Conservation (phyloP, 2,329 filamentous ascomycete genomes). For the Raffaelea ambrosiae region DNA sequence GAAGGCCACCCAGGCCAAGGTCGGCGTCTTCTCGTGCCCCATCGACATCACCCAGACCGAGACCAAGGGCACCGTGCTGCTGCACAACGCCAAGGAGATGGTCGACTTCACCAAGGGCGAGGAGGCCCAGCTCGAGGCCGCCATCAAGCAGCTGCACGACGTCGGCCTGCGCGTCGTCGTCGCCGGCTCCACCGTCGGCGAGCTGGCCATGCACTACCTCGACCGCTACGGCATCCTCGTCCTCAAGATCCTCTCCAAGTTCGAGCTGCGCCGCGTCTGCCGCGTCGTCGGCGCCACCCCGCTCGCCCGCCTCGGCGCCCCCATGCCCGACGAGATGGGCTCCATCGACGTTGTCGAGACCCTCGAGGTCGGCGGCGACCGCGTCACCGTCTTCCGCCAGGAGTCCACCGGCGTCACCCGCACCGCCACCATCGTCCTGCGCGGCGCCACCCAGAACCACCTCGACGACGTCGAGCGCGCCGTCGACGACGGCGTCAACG, state of each 20-base stretch:
- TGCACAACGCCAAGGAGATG: slow-evolving; percentile 98
- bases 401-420: slow-evolving; percentile 69
- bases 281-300: slow-evolving; percentile 94
- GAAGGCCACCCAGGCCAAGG: slow-evolving; percentile 88
- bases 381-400: slow-evolving; percentile 96
- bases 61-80: slow-evolving; percentile 93
- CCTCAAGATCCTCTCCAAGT: slow-evolving; percentile 97
- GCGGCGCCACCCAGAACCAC: slow-evolving; percentile 95
- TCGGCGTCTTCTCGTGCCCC: slow-evolving; percentile 91
- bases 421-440: slow-evolving; percentile 87
- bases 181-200: slow-evolving; percentile 87
- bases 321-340: slow-evolving; percentile 99
- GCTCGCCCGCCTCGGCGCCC: slow-evolving; percentile 88
- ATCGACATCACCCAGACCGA: slow-evolving; percentile 95
- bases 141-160: slow-evolving; percentile 93
- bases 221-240: slow-evolving; percentile 94
- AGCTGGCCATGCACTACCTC: slow-evolving; percentile 93
- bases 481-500: slow-evolving; percentile 96
- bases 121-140: slow-evolving; percentile 79
- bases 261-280: slow-evolving; percentile 90
- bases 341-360: slow-evolving; percentile 92
- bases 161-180: slow-evolving; percentile 87
- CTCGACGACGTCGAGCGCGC: slow-evolving; percentile 95
- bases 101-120: slow-evolving; percentile 97
- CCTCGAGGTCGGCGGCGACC: slow-evolving; percentile 92